Evolutionary conservation across 371 early-diverging fungal species (phyloP).

Genomic region (Dinochytrium kinnereticum): DNA sequence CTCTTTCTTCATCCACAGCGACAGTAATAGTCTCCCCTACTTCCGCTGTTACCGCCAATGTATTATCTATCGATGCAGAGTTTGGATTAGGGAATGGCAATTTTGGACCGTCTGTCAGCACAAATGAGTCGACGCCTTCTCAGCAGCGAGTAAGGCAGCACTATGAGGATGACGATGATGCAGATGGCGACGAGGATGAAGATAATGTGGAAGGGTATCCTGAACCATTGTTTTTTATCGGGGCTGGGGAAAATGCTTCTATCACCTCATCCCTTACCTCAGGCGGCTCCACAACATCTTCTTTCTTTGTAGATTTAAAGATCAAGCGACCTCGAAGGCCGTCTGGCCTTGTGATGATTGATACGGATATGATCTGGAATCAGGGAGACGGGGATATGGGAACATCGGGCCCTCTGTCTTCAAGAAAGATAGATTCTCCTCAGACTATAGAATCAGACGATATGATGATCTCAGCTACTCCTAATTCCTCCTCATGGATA

Average conservation of each 20-base stretch:
- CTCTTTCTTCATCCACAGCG: no score
- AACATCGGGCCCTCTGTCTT: neutral
- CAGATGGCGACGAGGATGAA: constrained; percentile 5
- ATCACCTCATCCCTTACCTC: neutral
- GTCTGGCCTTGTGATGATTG: neutral
- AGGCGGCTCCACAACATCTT: neutral
- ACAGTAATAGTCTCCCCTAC: no score
- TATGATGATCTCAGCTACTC: neutral
- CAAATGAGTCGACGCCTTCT: no score
- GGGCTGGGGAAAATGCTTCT: neutral
- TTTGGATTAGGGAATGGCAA: no score
- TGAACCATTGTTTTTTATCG: constrained; percentile 11
- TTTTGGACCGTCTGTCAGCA: no score
- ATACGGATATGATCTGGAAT: neutral
- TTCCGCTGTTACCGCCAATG: neutral
- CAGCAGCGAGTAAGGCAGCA: neutral
- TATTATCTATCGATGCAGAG: neutral
- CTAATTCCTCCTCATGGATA: neutral
- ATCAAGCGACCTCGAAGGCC: neutral
- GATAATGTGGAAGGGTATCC: neutral
- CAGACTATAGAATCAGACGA: neutral
- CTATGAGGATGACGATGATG: constrained; percentile 11
- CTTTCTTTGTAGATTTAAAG: constrained; percentile 1
- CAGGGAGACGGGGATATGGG: neutral
- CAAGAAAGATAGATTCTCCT: neutral